Evolutionary conservation across 306 rosid species (phyloP).

Genomic region (Vigna nakashimae): DNA sequence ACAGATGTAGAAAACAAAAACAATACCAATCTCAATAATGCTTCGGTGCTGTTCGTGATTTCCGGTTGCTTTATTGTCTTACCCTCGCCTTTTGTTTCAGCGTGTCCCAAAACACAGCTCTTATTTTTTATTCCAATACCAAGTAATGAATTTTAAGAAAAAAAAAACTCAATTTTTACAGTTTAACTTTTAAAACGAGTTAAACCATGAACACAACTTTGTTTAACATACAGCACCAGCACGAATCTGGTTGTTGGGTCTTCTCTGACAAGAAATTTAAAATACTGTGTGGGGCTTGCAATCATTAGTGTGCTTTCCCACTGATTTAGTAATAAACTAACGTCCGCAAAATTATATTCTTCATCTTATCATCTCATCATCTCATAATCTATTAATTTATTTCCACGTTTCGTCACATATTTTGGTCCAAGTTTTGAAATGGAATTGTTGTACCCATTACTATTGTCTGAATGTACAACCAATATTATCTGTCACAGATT

Average conservation of each 20-base stretch:
- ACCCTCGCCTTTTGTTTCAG: neutral
- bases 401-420: no score
- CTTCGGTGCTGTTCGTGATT: slow-evolving; percentile 31
- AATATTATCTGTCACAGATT: neutral
- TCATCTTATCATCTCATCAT: neutral
- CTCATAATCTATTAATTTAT: neutral
- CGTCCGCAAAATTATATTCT: neutral
- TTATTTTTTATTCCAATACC: neutral
- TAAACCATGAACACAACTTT: no score
- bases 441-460: neutral
- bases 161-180: neutral
- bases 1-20: neutral
- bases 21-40: slow-evolving; percentile 32
- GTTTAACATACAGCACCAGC: neutral
- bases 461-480: neutral
- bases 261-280: neutral
- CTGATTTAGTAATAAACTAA: neutral
- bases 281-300: neutral
- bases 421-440: neutral
- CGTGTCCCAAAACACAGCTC: neutral
- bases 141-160: neutral
- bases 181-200: neutral
- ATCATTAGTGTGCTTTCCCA: neutral
- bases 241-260: neutral
- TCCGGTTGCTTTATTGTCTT: slow-evolving; percentile 31